Evolutionary conservation across 331 rosid genomes (phyloP).

Genomic region (Malus hybrid): DNA sequence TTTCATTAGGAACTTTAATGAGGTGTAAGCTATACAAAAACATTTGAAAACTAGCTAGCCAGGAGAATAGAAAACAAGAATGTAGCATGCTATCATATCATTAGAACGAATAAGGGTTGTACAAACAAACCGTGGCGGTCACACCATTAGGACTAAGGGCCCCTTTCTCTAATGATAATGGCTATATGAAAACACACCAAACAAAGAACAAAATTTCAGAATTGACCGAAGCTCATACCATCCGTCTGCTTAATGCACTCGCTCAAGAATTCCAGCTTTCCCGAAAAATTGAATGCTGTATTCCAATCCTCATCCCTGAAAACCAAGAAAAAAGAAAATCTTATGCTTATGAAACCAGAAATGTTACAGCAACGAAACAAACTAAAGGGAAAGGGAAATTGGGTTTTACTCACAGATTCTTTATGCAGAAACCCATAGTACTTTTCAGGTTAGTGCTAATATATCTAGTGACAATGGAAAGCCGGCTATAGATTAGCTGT

Average conservation of each 20-base stretch:
- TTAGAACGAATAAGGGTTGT: background rate
- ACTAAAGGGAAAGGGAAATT: background rate
- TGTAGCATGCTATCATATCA: background rate
- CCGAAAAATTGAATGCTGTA: slow-evolving; percentile 52
- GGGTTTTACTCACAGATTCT: slow-evolving; percentile 44
- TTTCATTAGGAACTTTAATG: background rate
- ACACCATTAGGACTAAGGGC: background rate
- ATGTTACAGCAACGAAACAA: background rate
- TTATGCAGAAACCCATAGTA: slow-evolving; percentile 48
- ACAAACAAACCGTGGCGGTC: background rate
- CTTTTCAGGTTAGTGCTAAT: slow-evolving; percentile 32
- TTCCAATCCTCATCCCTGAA: slow-evolving; percentile 57
- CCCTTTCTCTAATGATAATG: background rate
- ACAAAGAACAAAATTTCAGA: background rate
- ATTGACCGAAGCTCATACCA: slow-evolving; percentile 23
- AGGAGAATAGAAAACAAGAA: background rate
- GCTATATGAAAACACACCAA: background rate
- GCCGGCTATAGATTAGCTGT: slow-evolving; percentile 26
- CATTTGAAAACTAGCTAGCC: background rate
- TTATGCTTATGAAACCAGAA: background rate
- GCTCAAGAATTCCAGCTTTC: slow-evolving; percentile 42
- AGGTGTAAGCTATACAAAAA: background rate
- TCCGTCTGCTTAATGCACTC: slow-evolving; percentile 41
- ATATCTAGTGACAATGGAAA: slow-evolving; percentile 37
- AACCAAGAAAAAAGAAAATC: slow-evolving; percentile 1